These are phyloP conservation scores for Stygiomarasmius scandens DNA, from an alignment of 1,284 basidiomycete species.

Conservation along the genomic window DNA sequence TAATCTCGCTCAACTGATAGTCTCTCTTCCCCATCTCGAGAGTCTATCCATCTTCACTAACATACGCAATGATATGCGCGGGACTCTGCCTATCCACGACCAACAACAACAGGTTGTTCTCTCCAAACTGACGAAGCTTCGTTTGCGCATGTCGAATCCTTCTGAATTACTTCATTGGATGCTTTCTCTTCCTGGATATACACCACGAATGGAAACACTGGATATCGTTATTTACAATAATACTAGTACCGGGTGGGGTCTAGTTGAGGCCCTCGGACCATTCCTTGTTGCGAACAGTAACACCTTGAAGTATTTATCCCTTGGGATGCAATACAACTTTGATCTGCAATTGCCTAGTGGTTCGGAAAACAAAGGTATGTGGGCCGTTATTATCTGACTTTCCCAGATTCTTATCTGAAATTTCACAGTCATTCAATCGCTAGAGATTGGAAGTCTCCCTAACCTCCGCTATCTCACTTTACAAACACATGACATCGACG, in stretches of 20 bases:
- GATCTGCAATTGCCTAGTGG: neutral
- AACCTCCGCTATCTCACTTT: slow-evolving; percentile 2
- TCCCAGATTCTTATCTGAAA: too few relatives aligned
- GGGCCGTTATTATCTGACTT: neutral
- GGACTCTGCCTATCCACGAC: neutral
- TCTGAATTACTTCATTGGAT: slow-evolving; percentile 3
- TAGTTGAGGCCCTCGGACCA: neutral
- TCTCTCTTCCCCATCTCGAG: slow-evolving; percentile 3
- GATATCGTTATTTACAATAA: neutral
- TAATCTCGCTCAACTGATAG: slow-evolving; percentile 1
- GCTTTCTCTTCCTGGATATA: neutral
- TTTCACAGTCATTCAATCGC: neutral
- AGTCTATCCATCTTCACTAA: slow-evolving; percentile 3
- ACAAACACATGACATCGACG: neutral
- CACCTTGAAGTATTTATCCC: neutral
- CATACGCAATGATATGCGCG: neutral
- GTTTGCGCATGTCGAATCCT: slow-evolving; percentile 6
- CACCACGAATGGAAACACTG: neutral
- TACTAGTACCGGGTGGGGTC: neutral
- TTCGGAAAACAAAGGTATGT: neutral
- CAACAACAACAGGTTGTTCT: neutral
- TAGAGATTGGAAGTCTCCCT: neutral
- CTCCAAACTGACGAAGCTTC: neutral
- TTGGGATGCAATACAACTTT: neutral
- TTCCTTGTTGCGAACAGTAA: slow-evolving; percentile 3